phyloP scores from a whole-genome alignment of 169 alveolate species.

The Plasmodium knowlesi region DNA sequence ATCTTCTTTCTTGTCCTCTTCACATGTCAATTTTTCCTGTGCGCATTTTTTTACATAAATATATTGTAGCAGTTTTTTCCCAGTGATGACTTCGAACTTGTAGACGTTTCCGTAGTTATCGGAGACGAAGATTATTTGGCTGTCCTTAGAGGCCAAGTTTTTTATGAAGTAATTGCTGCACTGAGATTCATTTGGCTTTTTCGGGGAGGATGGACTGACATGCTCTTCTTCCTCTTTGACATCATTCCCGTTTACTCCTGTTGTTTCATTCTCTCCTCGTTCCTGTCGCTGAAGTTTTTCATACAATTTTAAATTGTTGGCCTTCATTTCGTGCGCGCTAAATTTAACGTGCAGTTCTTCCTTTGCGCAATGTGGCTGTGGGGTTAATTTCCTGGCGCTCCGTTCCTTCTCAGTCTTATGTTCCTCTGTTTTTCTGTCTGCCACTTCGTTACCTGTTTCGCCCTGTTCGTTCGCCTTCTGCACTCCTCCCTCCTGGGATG shows the following conservation, averaged over 20 bases:
- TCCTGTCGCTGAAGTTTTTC: slow-evolving; percentile 5
- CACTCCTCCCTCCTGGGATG: background rate
- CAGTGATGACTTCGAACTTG: slow-evolving; percentile 78
- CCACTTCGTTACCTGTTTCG: background rate
- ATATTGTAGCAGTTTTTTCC: slow-evolving; percentile 48
- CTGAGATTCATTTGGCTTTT: background rate
- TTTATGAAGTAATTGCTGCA: slow-evolving; percentile 36
- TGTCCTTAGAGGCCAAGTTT: slow-evolving; percentile 45
- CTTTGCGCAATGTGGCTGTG: background rate
- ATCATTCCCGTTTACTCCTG: background rate
- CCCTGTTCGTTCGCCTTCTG: background rate
- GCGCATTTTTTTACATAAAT: slow-evolving; percentile 57
- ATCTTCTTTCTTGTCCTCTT: slow-evolving; percentile 14
- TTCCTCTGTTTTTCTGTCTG: background rate
- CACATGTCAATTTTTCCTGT: slow-evolving; percentile 19
- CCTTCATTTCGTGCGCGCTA: background rate
- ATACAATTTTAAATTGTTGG: background rate
- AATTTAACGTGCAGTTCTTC: background rate
- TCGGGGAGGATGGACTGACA: slow-evolving; percentile 11
- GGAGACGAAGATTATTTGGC: slow-evolving; percentile 75
- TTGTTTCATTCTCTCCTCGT: background rate
- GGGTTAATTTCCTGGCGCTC: background rate
- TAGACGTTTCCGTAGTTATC: slow-evolving; percentile 83
- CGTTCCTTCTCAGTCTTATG: background rate
- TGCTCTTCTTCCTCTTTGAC: background rate